Percentiles rank a stretch among this genome's conserved stretches.
phyloP scores from a whole-genome alignment of 306 rosid species.

The Pachyrhizus erosus region DNA sequence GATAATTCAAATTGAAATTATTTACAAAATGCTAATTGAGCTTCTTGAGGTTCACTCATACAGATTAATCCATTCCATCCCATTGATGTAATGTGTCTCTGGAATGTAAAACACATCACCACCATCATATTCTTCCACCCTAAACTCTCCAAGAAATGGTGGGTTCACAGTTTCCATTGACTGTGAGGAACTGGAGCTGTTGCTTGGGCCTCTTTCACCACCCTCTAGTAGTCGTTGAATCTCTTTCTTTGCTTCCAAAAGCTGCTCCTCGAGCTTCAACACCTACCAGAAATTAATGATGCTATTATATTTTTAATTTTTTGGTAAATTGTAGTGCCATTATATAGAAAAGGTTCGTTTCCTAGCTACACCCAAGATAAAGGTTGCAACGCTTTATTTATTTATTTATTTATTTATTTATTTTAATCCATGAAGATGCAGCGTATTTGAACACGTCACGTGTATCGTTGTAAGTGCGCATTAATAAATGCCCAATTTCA shows the following conservation, averaged over 20 bases:
- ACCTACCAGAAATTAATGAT: slow-evolving; percentile 50
- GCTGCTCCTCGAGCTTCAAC: slow-evolving; percentile 53
- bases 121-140: slow-evolving; percentile 54
- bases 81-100: slow-evolving; percentile 36
- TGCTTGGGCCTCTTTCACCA: slow-evolving; percentile 42
- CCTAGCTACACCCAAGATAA: not conserved
- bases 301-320: not conserved
- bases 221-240: slow-evolving; percentile 51
- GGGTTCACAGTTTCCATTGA: slow-evolving; percentile 55
- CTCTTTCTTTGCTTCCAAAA: slow-evolving; percentile 61
- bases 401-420: not conserved
- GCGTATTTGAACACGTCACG: slow-evolving; percentile 32
- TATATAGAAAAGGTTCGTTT: not conserved
- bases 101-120: slow-evolving; percentile 47
- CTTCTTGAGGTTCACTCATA: slow-evolving; percentile 40
- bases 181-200: slow-evolving; percentile 58
- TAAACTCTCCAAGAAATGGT: slow-evolving; percentile 61
- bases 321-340: not conserved
- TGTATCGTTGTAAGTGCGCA: slow-evolving; percentile 41
- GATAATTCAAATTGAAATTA: slow-evolving; percentile 42
- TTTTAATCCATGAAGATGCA: not conserved
- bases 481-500: slow-evolving; percentile 31
- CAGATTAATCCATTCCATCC: slow-evolving; percentile 63
- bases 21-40: slow-evolving; percentile 45
- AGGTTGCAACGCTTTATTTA: not conserved